Evolutionary conservation across 2,329 filamentous ascomycete species (phyloP).

Genomic region (Aspergillus niger): DNA sequence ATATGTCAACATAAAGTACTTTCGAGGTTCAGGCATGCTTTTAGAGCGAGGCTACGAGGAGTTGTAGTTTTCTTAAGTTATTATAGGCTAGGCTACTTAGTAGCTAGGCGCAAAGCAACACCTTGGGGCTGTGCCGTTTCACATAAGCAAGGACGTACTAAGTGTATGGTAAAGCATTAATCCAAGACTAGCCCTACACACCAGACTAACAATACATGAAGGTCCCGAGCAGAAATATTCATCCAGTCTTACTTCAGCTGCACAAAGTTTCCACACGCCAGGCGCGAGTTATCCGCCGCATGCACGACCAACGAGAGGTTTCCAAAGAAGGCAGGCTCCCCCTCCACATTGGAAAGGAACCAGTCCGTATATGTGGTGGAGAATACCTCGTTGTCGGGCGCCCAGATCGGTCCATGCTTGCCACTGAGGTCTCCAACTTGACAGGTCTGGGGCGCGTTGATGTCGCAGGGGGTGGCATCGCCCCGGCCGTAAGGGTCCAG

Average conservation of each 20-base stretch:
- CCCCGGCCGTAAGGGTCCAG: constrained; percentile 70
- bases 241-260: background rate
- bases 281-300: constrained; percentile 53
- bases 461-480: constrained; percentile 63
- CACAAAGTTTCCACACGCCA: constrained; percentile 60
- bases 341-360: constrained; percentile 50
- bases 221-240: background rate
- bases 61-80: too few relatives aligned
- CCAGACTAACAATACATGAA: background rate
- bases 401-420: constrained; percentile 66
- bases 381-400: constrained; percentile 43
- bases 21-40: too few relatives aligned
- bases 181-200: background rate
- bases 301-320: constrained; percentile 59
- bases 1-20: too few relatives aligned
- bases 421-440: constrained; percentile 76
- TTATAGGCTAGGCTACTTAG: too few relatives aligned
- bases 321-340: constrained; percentile 53
- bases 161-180: background rate
- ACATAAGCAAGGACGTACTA: too few relatives aligned
- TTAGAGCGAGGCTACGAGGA: too few relatives aligned
- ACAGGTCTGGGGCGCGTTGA: constrained; percentile 61
- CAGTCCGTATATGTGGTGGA: constrained; percentile 47
- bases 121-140: too few relatives aligned
- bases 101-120: too few relatives aligned